Base-by-base conservation (phyloP, 106 monocot species). In the Triglochin maritima region DNA sequence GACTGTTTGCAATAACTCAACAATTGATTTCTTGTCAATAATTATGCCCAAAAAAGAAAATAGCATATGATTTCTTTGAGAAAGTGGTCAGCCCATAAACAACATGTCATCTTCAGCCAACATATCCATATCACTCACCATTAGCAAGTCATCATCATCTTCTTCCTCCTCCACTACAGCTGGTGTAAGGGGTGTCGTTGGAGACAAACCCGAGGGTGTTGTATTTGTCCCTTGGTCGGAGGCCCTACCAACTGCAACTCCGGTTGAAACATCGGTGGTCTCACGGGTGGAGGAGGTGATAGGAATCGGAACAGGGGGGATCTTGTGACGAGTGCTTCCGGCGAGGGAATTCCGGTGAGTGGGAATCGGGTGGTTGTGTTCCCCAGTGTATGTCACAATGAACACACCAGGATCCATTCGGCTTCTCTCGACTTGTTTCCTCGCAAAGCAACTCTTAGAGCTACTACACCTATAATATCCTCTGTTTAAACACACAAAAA, bases 391-490 rank as follows among this genome's bases (percentile, higher is more conserved):
- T 49, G 93, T 86, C 59, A 94, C 73, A 50, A 94, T 59, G 9
- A 89, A 74, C 73, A 72, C 75, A 6, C 9, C 64, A 2, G 93
- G 89, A 49, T 93, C 86, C 17, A 59, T 67, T 3, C 57, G 79
- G 82, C 89, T 86, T 0, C 84, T 72, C 77, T 93, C 93, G 47
- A 93, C 89, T 71, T 82, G 89, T 65, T 93, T 93, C 65, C 93
- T 72, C 9, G 89, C 93, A 44, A 69, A 17, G 70, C 93, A 93
- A 3, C 80, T 89, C 48, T 93, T 93, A 50, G 81, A 86, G 74
- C 86, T 93, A 74, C 93, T 93, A 66, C 93, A 93, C 67, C 84
- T 84, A 69, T 93, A 89, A 47, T 93, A 93, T 2, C 93, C 93
- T 64, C 93, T 92, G 81, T 57, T 12, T n/a, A 50, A 11, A 16